phyloP scores from a whole-genome alignment of 2,329 filamentous ascomycete species.

The Fusarium xyrophilum region DNA sequence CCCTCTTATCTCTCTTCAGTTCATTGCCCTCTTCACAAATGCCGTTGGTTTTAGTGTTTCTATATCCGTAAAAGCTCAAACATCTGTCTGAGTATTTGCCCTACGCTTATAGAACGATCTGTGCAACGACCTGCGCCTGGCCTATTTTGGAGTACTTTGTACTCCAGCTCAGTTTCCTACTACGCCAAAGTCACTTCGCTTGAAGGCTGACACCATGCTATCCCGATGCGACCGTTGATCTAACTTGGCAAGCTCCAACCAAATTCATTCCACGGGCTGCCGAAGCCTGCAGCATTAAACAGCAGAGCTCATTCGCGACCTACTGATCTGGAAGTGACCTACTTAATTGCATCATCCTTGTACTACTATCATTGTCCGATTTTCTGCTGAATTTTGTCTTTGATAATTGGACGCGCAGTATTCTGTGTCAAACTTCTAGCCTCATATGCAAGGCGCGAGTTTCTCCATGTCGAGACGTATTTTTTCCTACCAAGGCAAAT shows the following conservation, averaged over 20 bases:
- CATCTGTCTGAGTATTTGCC: not conserved
- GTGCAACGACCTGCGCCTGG: fast-evolving
- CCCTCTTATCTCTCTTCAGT: not conserved
- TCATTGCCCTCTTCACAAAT: not conserved
- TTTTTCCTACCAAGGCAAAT: fast-evolving
- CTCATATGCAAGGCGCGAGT: not conserved
- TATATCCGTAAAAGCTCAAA: no score
- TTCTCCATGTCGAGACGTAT: not conserved
- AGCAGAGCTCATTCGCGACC: not conserved
- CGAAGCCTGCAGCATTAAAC: fast-evolving
- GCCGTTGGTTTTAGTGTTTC: not conserved
- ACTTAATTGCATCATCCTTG: fast-evolving
- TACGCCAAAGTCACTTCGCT: not conserved
- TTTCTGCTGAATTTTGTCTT: no score
- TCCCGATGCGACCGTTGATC: not conserved
- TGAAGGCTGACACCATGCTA: not conserved
- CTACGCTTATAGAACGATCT: not conserved
- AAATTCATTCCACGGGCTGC: no score
- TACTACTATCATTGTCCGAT: fast-evolving
- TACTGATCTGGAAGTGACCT: fast-evolving
- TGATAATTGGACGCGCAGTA: fast-evolving
- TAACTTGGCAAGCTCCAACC: not conserved
- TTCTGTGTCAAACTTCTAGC: not conserved
- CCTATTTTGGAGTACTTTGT: not conserved
- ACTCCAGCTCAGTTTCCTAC: no score